Evolutionary conservation across 2,329 filamentous ascomycete genomes (phyloP), one percentile per base, ranked within the genome.

Genomic region (Chaetoscypha palmicola): DNA sequence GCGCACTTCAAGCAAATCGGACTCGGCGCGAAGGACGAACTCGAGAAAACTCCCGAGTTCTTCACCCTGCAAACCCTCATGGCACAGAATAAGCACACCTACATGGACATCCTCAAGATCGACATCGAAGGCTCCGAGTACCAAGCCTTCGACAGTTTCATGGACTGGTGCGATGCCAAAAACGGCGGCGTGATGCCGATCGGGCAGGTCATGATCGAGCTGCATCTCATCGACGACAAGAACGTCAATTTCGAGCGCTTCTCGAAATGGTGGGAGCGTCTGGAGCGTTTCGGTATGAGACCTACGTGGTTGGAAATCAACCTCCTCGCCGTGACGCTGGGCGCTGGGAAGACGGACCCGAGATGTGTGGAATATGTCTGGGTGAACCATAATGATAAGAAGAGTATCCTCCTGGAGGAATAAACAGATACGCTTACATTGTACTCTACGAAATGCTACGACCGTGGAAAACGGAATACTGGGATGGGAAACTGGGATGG

Each of bases 91-190:
- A 58, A 61, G 2, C 65, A 68, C 36, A 50, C 58, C 3, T 66
- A 65, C 45, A 60, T 68, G 39, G 66, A 68, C 48, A 60, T 68
- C 16, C 42, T 67, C 28, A 67, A 67, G 52, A 66, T 67, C 46
- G 65, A 68, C 48, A 63, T 67, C 33, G 65, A 67, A 40, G 61
- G 60, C 3, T 48, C 53, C 10, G 65, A 67, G 46, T 67, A 62
- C 42, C 55, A 55, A 24, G 51, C 62, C 8, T 46, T 64, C 39
- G 51, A 55, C 34, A 26, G 44, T 1, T 58, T 59, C 35, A 57
- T 58, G 55, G 52, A 58, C 49, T 40, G 34, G 4, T 48, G 43
- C 43, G 48, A 56, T 3, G 14, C 22, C 7, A 36, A 30, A n/a
- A n/a, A n/a, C 23, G 45, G 28, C 5, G 48, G 47, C 2, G 36